Conservation (phyloP, 1,284 basidiomycete genomes). For the Heliocybe sulcata region DNA sequence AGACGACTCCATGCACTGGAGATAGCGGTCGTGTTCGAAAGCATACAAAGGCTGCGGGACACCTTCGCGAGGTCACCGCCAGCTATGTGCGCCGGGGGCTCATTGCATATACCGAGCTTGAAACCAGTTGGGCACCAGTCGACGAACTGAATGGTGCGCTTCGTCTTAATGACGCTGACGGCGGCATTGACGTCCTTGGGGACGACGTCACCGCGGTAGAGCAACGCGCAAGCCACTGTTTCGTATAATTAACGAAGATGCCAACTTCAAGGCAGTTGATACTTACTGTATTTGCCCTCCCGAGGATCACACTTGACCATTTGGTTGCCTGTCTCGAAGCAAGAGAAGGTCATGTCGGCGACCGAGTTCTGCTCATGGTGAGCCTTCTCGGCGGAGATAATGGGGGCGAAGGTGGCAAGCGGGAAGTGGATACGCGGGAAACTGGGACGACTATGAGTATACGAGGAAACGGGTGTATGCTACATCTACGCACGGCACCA, state of each 20-base stretch:
- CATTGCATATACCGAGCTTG: constrained; percentile 91
- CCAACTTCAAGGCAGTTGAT: background rate
- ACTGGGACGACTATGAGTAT: constrained; percentile 10
- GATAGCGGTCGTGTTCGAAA: constrained; percentile 84
- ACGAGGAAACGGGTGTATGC: background rate
- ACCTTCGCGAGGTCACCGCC: constrained; percentile 87
- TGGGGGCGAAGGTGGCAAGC: constrained; percentile 85
- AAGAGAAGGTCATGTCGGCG: constrained; percentile 90
- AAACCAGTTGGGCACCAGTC: constrained; percentile 91
- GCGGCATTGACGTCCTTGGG: constrained; percentile 89
- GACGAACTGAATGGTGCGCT: constrained; percentile 76
- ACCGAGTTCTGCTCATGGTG: constrained; percentile 93
- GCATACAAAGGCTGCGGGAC: constrained; percentile 84
- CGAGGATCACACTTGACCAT: constrained; percentile 84
- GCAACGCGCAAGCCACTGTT: constrained; percentile 65
- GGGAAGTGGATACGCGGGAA: constrained; percentile 90
- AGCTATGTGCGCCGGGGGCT: constrained; percentile 78
- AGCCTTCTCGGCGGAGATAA: constrained; percentile 75
- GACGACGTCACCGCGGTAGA: constrained; percentile 85
- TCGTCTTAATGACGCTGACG: constrained; percentile 82
- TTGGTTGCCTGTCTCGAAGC: constrained; percentile 91
- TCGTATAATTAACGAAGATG: constrained; percentile 8
- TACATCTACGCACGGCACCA: constrained; percentile 48
- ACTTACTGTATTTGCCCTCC: constrained; percentile 80
- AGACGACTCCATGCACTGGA: constrained; percentile 84